A percentile compares a stretch with the other conserved stretches of the same genome.
phyloP scores from a whole-genome alignment of 2,329 filamentous ascomycete genomes.

The Curvularia eragrostidis region DNA sequence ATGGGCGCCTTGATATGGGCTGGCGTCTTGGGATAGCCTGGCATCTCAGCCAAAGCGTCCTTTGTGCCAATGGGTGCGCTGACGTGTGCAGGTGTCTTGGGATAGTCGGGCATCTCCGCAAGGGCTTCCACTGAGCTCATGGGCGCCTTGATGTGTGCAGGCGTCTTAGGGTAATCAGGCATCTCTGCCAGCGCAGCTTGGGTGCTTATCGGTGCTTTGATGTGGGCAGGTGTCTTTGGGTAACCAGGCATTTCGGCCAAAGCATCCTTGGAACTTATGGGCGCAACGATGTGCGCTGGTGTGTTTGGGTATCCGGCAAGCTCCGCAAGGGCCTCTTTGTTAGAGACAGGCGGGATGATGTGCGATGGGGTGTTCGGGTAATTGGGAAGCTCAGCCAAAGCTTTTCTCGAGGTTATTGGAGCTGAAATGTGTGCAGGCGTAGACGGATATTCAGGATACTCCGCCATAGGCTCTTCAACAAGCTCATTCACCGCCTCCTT shows the following conservation, averaged over 20 bases:
- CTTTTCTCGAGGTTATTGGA: slow-evolving; percentile 26
- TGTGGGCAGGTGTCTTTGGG: slow-evolving; percentile 30
- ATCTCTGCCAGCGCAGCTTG: slow-evolving; percentile 17
- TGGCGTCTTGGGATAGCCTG: slow-evolving; percentile 24
- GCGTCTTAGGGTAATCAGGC: slow-evolving; percentile 14
- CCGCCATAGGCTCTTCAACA: slow-evolving; percentile 32
- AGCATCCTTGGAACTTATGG: slow-evolving; percentile 23
- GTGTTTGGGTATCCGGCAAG: slow-evolving; percentile 34
- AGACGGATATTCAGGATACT: slow-evolving; percentile 23
- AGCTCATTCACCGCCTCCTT: background rate
- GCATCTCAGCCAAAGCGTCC: slow-evolving; percentile 24
- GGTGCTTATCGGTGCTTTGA: slow-evolving; percentile 16
- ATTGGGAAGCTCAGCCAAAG: slow-evolving; percentile 25
- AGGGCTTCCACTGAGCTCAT: slow-evolving; percentile 1
- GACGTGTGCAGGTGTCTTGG: slow-evolving; percentile 23
- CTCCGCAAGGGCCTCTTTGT: slow-evolving; percentile 25
- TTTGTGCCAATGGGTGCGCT: slow-evolving; percentile 7
- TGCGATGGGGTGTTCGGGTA: slow-evolving; percentile 37
- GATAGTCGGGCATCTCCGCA: slow-evolving; percentile 17
- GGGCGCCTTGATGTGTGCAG: slow-evolving; percentile 15
- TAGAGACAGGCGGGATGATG: slow-evolving; percentile 26
- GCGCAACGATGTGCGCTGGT: slow-evolving; percentile 32
- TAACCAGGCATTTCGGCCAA: slow-evolving; percentile 33
- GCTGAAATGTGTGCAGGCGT: slow-evolving; percentile 26
- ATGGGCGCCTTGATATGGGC: slow-evolving; percentile 11